Conservation (phyloP, 2,329 filamentous ascomycete species). For the Fusarium siculi region DNA sequence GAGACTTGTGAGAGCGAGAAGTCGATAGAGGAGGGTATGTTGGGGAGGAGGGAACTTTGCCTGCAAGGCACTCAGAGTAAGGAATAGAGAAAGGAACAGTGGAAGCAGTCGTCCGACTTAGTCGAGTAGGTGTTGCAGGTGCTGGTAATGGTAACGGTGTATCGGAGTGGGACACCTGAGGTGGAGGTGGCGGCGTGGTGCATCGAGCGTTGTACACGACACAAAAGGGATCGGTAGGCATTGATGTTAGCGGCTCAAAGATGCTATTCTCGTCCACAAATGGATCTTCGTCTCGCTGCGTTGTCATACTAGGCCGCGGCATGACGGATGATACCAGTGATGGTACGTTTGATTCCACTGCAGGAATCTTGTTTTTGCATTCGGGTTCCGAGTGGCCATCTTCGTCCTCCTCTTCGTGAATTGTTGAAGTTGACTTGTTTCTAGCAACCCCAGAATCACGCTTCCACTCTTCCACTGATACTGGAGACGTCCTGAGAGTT, state of each 20-base stretch:
- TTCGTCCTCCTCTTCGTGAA: slow-evolving; percentile 55
- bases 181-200: slow-evolving; percentile 35
- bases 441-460: slow-evolving; percentile 66
- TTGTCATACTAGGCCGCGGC: slow-evolving; percentile 26
- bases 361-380: slow-evolving; percentile 19
- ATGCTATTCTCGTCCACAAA: slow-evolving; percentile 42
- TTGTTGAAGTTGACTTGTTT: slow-evolving; percentile 53
- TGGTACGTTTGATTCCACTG: slow-evolving; percentile 24
- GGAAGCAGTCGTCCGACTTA: slow-evolving; percentile 19
- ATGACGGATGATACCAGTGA: slow-evolving; percentile 30
- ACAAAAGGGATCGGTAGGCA: slow-evolving; percentile 33
- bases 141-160: background rate
- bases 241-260: slow-evolving; percentile 36
- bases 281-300: slow-evolving; percentile 33
- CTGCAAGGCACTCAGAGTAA: slow-evolving; percentile 14
- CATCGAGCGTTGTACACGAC: slow-evolving; percentile 42
- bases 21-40: slow-evolving; percentile 18
- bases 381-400: slow-evolving; percentile 47
- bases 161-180: slow-evolving; percentile 27
- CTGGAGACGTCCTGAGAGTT: slow-evolving; percentile 37
- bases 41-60: slow-evolving; percentile 28
- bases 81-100: slow-evolving; percentile 24
- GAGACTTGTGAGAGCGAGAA: slow-evolving; percentile 11
- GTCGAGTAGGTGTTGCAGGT: slow-evolving; percentile 33
- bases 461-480: slow-evolving; percentile 57